Evolutionary conservation across 257 asterid species (phyloP).

Genomic region (Ajuga chamaepitys): DNA sequence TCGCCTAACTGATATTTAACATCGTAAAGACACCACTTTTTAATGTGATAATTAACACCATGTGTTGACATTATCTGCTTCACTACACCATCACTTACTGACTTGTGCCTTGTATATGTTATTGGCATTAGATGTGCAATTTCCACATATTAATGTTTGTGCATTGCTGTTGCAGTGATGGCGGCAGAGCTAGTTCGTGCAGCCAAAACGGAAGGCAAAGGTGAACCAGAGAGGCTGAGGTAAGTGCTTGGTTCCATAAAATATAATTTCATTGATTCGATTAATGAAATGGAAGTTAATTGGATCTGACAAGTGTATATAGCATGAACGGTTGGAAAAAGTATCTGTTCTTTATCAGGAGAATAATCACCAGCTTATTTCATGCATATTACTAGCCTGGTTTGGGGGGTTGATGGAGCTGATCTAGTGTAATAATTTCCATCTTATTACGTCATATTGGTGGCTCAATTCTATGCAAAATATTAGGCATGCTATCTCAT

Average conservation of each 20-base stretch:
- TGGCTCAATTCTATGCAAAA: too few relatives aligned
- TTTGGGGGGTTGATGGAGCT: too few relatives aligned
- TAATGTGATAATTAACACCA: neutral
- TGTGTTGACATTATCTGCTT: neutral
- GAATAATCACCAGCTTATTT: too few relatives aligned
- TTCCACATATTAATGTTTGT: slow-evolving; percentile 7
- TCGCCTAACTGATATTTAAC: neutral
- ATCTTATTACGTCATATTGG: too few relatives aligned
- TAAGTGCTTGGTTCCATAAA: slow-evolving; percentile 14
- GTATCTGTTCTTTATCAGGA: too few relatives aligned
- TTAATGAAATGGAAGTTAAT: neutral
- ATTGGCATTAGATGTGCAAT: neutral
- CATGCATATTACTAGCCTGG: too few relatives aligned
- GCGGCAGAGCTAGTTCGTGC: slow-evolving; percentile 94
- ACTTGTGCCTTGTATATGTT: neutral
- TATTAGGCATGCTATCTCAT: too few relatives aligned
- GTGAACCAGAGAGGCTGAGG: slow-evolving; percentile 82
- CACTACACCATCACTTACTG: neutral
- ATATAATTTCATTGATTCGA: neutral
- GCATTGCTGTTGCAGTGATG: slow-evolving; percentile 57
- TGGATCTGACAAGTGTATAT: neutral
- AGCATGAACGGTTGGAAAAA: too few relatives aligned
- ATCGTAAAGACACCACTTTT: neutral
- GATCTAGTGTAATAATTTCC: too few relatives aligned
- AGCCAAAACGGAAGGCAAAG: slow-evolving; percentile 50